These are phyloP conservation scores for Pythium chondricola DNA, from an alignment of 352 stramenopile species.

Conservation along the genomic window DNA sequence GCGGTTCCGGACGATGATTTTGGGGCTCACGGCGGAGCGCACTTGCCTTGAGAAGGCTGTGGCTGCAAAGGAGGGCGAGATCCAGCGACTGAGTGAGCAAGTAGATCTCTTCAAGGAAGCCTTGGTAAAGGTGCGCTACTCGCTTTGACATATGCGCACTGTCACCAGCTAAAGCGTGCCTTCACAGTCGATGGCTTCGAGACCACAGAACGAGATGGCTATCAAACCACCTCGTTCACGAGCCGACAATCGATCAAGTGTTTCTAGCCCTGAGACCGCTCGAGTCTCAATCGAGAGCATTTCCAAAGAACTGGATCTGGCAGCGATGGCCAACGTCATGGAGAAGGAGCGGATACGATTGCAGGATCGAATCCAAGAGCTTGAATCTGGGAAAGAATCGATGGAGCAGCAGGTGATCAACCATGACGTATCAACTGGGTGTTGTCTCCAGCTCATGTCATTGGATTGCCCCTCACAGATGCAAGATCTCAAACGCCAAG, in stretches of 20 bases:
- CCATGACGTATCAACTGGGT: not conserved
- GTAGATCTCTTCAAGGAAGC: constrained; percentile 60
- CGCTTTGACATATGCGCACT: not conserved
- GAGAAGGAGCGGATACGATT: constrained; percentile 15
- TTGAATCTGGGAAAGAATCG: not conserved
- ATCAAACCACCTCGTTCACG: not conserved
- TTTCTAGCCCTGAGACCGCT: not conserved
- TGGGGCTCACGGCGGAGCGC: constrained; percentile 38
- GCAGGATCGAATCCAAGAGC: constrained; percentile 1
- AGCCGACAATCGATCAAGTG: not conserved
- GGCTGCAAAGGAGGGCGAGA: constrained; percentile 24
- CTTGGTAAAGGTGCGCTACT: constrained; percentile 32
- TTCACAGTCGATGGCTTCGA: not conserved
- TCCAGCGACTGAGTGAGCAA: constrained; percentile 36
- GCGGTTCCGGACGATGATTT: constrained; percentile 28
- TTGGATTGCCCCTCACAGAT: too few species aligned
- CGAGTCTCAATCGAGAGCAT: not conserved
- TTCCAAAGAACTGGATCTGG: constrained; percentile 3
- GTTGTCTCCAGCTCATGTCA: not conserved
- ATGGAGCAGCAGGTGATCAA: not conserved
- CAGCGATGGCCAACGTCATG: constrained; percentile 1
- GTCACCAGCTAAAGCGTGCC: not conserved
- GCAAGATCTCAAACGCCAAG: not conserved
- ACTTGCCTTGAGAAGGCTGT: constrained; percentile 22
- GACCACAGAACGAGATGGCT: not conserved